Evolutionary conservation across 345 rosid species (phyloP).

Genomic region (Salix udensis): DNA sequence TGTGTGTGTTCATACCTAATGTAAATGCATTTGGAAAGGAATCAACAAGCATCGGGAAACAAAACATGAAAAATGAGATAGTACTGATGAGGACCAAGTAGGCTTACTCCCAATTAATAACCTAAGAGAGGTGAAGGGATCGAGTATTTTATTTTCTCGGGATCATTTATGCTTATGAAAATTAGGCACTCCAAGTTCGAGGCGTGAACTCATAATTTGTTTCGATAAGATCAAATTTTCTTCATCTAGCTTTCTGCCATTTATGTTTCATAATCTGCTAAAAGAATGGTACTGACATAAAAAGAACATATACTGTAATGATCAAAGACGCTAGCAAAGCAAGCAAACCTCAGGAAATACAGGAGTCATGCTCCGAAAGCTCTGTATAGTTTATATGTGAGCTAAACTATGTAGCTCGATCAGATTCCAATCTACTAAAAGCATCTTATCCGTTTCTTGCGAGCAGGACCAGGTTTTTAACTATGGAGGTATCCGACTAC

Average conservation of each 20-base stretch:
- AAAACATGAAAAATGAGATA: background rate
- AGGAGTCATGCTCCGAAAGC: slow-evolving; percentile 9
- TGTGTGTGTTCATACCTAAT: background rate
- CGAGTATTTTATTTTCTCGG: slow-evolving; percentile 10
- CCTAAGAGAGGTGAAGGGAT: background rate
- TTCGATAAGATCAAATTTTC: background rate
- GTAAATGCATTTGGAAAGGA: slow-evolving; percentile 2
- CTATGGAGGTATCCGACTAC: background rate
- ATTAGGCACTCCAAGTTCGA: slow-evolving; percentile 10
- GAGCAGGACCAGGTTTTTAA: background rate
- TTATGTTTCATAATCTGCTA: background rate
- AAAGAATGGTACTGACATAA: no score
- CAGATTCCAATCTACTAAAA: background rate
- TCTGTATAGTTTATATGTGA: background rate
- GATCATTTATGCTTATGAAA: slow-evolving; percentile 12
- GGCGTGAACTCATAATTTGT: background rate
- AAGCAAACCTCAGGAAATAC: slow-evolving; percentile 15
- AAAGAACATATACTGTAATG: background rate
- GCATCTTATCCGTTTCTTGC: background rate
- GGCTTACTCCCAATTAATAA: background rate
- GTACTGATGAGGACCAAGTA: background rate
- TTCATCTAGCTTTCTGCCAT: background rate
- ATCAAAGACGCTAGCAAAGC: background rate
- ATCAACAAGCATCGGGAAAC: background rate
- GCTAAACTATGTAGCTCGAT: background rate